Evolutionary conservation across 768 basidiomycete species (phyloP).

Genomic region (Solioccasus polychromus): DNA sequence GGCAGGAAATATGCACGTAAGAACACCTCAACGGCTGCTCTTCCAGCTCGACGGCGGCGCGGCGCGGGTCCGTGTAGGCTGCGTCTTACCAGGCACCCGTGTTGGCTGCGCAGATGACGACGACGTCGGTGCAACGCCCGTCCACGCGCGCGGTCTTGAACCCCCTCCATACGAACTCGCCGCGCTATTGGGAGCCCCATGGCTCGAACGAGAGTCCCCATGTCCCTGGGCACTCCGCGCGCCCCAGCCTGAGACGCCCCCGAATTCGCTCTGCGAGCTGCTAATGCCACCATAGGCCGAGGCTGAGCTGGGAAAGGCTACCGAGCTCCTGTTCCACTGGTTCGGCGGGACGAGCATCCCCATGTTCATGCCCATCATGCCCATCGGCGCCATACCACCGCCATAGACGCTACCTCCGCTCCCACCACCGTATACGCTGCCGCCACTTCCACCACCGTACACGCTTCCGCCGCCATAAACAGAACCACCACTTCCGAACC

Average conservation of each 20-base stretch:
- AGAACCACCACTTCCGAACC: constrained; percentile 38
- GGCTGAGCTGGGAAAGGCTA: constrained; percentile 46
- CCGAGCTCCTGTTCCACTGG: constrained; percentile 43
- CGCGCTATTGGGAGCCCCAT: constrained; percentile 10
- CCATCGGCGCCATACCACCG: constrained; percentile 33
- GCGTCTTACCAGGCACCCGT: constrained; percentile 17
- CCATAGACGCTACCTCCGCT: constrained; percentile 49
- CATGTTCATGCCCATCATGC: constrained; percentile 41
- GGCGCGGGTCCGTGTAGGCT: constrained; percentile 29
- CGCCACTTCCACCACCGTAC: constrained; percentile 40
- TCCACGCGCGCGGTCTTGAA: constrained; percentile 33
- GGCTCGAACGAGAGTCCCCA: background rate
- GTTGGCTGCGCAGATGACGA: constrained; percentile 13
- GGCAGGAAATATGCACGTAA: too few relatives aligned
- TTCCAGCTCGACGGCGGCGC: constrained; percentile 68
- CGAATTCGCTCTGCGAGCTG: constrained; percentile 63
- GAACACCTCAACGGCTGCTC: constrained; percentile 24
- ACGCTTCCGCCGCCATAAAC: constrained; percentile 43
- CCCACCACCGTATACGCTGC: constrained; percentile 33
- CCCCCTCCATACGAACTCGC: constrained; percentile 20
- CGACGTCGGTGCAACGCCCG: constrained; percentile 25
- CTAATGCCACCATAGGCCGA: constrained; percentile 58
- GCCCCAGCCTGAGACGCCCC: constrained; percentile 48
- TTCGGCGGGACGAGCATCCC: constrained; percentile 37
- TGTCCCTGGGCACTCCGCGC: constrained; percentile 68